Base-by-base conservation (phyloP, 2,329 filamentous ascomycete species). In the Nemania serpens region DNA sequence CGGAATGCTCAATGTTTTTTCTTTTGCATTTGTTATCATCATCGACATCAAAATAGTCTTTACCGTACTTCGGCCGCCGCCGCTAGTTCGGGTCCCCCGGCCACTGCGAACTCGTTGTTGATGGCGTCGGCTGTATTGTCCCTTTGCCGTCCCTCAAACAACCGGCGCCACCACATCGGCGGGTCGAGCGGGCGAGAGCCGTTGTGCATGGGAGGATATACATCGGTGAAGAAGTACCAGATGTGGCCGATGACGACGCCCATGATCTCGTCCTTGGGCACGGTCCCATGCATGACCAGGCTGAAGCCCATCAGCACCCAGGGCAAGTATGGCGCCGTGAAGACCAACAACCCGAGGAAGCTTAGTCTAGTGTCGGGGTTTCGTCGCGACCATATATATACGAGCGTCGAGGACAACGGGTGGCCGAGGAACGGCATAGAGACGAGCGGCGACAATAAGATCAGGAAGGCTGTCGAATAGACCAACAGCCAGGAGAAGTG, bases 191-290 rank as follows among this genome's bases (percentile, higher is more conserved):
- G 95, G 58, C 91, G 84, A 53, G 90, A 88, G 17, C 92, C 92
- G 65, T 90, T 88, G 76, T 97, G 91, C 45, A 97, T 84, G 2
- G 93, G 91, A 3, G 95, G 95, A 76, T 97, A 99, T 15, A 99
- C 93, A 75, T 99, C 95, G 61, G 88, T 91, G 76, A 98, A 97
- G 79, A 97, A 99, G 76, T 98, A 99, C 90, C 93, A 98, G 42
- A 98, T 84, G 77, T 99, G 95, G 10, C 95, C 95, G 41, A 98
- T 93, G 10, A 95, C 87, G 15, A 97, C 92, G 3, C 95, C 95
- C 79, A 96, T 92, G 65, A 99, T 90, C 80, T 99, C 95, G 75
- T 98, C 95, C 77, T 96, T 96, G 3, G 95, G 95, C 43, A 98
- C 83, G 5, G 85, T 90, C 6, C 91, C 91, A 74, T 98, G 93